Conservation (phyloP, 139 green algal species). For the Ulvella scutata region DNA sequence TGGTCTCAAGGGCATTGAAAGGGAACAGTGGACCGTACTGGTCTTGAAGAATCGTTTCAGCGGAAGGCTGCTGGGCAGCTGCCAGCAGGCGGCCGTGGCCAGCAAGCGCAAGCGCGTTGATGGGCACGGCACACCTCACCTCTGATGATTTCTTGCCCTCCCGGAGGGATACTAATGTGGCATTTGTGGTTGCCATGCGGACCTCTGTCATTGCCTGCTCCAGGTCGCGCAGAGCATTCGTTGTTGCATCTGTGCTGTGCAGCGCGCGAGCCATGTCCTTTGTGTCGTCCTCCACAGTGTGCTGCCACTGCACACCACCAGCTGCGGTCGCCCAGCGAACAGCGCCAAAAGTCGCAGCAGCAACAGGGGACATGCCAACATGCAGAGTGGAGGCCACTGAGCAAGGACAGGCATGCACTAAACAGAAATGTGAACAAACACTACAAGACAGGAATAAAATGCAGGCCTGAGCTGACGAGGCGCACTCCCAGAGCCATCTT, state of each 20-base stretch:
- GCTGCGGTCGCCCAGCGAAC: too few relatives aligned
- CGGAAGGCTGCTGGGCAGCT: background rate
- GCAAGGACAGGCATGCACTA: too few relatives aligned
- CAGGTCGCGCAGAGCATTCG: background rate
- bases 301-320: background rate
- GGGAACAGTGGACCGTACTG: background rate
- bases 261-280: background rate
- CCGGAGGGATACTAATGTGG: background rate
- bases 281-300: background rate
- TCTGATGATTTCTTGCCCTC: background rate
- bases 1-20: background rate
- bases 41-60: background rate
- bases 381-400: too few relatives aligned
- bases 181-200: background rate
- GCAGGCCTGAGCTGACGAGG: background rate
- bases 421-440: too few relatives aligned
- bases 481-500: background rate
- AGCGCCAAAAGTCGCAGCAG: too few relatives aligned
- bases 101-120: background rate
- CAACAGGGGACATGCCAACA: too few relatives aligned
- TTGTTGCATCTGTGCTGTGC: background rate
- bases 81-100: background rate
- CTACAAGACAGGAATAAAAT: too few relatives aligned
- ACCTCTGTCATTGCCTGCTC: background rate
- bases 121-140: background rate